phyloP scores from a whole-genome alignment of 306 rosid species.

The Lathyrus aphaca region DNA sequence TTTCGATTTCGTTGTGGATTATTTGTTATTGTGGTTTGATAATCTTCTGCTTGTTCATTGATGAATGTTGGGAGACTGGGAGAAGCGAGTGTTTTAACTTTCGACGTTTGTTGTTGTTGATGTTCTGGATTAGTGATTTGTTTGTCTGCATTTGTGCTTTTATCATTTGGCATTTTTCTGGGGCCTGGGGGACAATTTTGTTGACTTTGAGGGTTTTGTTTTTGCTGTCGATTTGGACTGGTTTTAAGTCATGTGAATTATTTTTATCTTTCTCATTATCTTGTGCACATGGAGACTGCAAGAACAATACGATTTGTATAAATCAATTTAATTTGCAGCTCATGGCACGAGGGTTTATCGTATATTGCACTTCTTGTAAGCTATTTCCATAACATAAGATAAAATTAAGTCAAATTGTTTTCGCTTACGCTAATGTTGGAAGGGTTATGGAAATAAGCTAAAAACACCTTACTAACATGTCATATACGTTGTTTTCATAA shows the following conservation, averaged over 20 bases:
- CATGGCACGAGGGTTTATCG: too few relatives aligned
- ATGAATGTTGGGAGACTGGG: neutral
- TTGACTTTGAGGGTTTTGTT: slow-evolving; percentile 16
- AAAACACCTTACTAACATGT: too few relatives aligned
- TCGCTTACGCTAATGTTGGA: too few relatives aligned
- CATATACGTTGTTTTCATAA: neutral
- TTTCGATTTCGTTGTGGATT: neutral
- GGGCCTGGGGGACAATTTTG: neutral
- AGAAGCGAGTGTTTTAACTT: neutral
- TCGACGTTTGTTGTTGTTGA: slow-evolving; percentile 46
- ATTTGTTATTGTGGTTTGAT: neutral
- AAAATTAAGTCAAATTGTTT: too few relatives aligned
- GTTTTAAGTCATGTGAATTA: slow-evolving; percentile 2
- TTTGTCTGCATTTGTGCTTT: slow-evolving; percentile 5
- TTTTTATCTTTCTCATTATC: slow-evolving; percentile 14
- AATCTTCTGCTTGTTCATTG: neutral
- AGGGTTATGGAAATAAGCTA: too few relatives aligned
- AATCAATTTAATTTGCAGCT: too few relatives aligned
- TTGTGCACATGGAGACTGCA: slow-evolving; percentile 8
- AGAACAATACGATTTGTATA: neutral
- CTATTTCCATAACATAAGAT: too few relatives aligned
- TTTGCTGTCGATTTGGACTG: slow-evolving; percentile 1
- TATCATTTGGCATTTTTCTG: neutral
- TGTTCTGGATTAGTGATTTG: slow-evolving; percentile 4
- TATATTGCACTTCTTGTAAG: too few relatives aligned